These are phyloP conservation scores for Aspergillus intermedius DNA, from an alignment of 2,329 filamentous ascomycete genomes.

Conservation along the genomic window DNA sequence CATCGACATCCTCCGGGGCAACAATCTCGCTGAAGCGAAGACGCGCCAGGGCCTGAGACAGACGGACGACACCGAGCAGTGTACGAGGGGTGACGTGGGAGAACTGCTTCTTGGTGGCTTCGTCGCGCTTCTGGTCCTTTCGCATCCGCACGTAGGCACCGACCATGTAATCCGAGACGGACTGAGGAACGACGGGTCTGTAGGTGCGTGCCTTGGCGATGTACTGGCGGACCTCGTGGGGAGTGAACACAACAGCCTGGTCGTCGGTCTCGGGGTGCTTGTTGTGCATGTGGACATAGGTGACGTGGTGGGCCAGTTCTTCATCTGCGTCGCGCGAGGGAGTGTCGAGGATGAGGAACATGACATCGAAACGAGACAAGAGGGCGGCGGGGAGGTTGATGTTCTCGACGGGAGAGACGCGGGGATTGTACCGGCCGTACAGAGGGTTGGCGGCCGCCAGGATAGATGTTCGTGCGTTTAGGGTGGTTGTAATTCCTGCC, in stretches of 20 bases:
- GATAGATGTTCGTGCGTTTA: constrained; percentile 94
- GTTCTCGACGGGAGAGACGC: constrained; percentile 94
- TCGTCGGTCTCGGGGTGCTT: constrained; percentile 73
- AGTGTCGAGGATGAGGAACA: constrained; percentile 95
- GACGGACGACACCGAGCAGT: constrained; percentile 81
- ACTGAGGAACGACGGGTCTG: constrained; percentile 76
- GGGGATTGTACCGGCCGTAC: constrained; percentile 96
- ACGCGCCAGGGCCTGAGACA: constrained; percentile 87
- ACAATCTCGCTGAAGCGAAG: constrained; percentile 82
- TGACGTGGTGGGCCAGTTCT: constrained; percentile 89
- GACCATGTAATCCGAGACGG: constrained; percentile 91
- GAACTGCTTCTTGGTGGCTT: constrained; percentile 86
- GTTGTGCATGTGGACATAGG: constrained; percentile 95
- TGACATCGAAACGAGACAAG: constrained; percentile 91
- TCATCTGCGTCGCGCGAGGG: constrained; percentile 84
- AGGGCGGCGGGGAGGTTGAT: constrained; percentile 98
- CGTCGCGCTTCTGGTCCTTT: constrained; percentile 83
- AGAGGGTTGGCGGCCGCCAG: constrained; percentile 93
- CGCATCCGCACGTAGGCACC: constrained; percentile 94
- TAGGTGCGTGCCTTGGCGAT: constrained; percentile 87
- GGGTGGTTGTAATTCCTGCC: constrained; percentile 90
- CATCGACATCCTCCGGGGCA: constrained; percentile 87
- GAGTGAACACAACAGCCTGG: constrained; percentile 71
- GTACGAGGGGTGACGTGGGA: constrained; percentile 92
- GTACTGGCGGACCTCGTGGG: constrained; percentile 91